Conservation (phyloP, 1,139 yeast genomes). For the Geotrichum phurueaensis region DNA sequence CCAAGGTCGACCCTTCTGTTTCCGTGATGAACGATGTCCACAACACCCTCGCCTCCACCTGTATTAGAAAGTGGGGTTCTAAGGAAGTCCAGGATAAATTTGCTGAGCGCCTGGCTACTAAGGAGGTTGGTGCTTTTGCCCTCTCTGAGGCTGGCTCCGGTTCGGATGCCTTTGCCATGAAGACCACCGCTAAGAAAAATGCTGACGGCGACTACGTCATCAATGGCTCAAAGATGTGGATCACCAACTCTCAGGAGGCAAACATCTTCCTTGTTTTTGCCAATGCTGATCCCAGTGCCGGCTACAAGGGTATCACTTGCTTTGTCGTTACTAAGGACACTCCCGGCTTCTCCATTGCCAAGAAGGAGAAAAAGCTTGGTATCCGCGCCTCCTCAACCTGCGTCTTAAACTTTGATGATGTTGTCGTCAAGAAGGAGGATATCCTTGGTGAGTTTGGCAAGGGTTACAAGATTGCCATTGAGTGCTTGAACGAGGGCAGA, state of each 20-base stretch:
- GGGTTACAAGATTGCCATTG: constrained; percentile 44
- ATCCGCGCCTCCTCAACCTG: constrained; percentile 43
- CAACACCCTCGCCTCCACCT: constrained; percentile 42
- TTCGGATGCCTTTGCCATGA: constrained; percentile 43
- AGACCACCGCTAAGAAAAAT: constrained; percentile 35
- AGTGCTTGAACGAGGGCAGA: constrained; percentile 42
- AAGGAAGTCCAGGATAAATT: constrained; percentile 37
- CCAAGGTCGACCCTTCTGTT: constrained; percentile 42
- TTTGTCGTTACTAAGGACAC: constrained; percentile 39
- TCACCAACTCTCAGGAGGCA: constrained; percentile 44
- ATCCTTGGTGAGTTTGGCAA: constrained; percentile 41
- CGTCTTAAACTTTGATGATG: constrained; percentile 40
- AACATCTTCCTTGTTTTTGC: constrained; percentile 41
- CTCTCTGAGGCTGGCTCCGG: constrained; percentile 42
- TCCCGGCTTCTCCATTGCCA: constrained; percentile 40
- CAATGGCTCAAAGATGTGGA: constrained; percentile 43
- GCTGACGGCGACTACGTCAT: constrained; percentile 36
- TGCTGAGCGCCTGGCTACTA: constrained; percentile 38
- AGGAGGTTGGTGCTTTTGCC: constrained; percentile 39
- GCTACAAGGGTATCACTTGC: constrained; percentile 44
- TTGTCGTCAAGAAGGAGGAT: constrained; percentile 40
- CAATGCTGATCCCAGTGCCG: constrained; percentile 39
- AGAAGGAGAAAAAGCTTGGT: constrained; percentile 43
- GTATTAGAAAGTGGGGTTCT: constrained; percentile 39
- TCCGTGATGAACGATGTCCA: constrained; percentile 43